Percentiles rank a stretch among this genome's conserved stretches.
Evolutionary conservation across 495 filamentous ascomycete species (phyloP).

Genomic region (Rostrohypoxylon terebratum): DNA sequence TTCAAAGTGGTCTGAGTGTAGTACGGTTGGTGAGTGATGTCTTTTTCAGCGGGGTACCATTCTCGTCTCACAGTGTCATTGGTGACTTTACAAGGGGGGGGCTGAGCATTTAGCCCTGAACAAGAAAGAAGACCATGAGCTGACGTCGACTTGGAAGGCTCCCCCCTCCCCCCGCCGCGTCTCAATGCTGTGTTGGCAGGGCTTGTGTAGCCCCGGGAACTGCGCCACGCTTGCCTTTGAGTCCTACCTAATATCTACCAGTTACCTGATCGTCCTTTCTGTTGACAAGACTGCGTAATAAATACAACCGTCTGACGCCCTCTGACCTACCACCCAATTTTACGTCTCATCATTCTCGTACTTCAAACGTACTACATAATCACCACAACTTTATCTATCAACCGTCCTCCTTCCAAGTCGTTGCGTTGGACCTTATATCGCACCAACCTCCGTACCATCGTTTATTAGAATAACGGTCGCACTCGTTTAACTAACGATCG

Average conservation of each 20-base stretch:
- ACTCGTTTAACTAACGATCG: conserved; percentile 21
- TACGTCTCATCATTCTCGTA: conserved; percentile 16
- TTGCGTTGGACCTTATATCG: conserved; percentile 18
- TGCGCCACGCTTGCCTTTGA: conserved; percentile 44
- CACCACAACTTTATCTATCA: conserved; percentile 36
- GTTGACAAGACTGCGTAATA: conserved; percentile 37
- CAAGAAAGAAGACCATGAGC: conserved; percentile 31
- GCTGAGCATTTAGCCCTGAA: conserved; percentile 35
- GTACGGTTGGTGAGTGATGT: conserved; percentile 28
- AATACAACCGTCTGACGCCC: conserved; percentile 44
- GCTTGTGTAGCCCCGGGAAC: conserved; percentile 34
- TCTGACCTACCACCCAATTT: conserved; percentile 16
- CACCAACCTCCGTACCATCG: background rate
- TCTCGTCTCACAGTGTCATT: conserved; percentile 24
- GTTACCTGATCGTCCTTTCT: conserved; percentile 2
- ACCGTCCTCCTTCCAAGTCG: conserved; percentile 9
- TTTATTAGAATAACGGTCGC: conserved; percentile 23
- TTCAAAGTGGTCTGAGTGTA: background rate
- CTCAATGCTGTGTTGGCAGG: conserved; percentile 40
- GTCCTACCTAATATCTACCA: conserved; percentile 7
- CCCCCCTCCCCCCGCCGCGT: conserved; percentile 10
- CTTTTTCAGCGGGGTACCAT: conserved; percentile 27
- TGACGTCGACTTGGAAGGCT: conserved; percentile 34
- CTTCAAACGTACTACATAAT: background rate
- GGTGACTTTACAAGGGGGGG: conserved; percentile 27